These are phyloP conservation scores for Phyllosticta citribraziliensis DNA, from an alignment of 2,329 filamentous ascomycete species.

Conservation along the genomic window DNA sequence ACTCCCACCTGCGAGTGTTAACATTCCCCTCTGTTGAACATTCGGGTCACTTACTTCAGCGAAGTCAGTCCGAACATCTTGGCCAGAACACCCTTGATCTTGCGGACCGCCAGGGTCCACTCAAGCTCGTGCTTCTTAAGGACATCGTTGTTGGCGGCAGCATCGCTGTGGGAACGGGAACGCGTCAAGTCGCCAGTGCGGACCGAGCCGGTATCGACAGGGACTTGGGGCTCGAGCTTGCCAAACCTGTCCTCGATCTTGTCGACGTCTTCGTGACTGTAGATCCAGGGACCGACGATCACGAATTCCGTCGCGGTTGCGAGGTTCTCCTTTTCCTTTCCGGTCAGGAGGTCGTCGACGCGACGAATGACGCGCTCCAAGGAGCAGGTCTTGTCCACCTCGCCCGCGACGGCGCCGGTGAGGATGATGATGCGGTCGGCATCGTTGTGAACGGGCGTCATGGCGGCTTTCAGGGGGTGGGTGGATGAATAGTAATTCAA, in stretches of 20 bases:
- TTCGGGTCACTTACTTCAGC: slow-evolving; percentile 17
- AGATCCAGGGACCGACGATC: slow-evolving; percentile 19
- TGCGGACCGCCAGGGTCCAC: slow-evolving; percentile 15
- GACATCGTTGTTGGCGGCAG: neutral
- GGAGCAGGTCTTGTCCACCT: neutral
- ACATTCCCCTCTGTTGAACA: neutral
- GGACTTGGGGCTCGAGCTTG: slow-evolving; percentile 10
- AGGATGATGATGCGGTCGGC: neutral
- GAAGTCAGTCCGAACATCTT: slow-evolving; percentile 18
- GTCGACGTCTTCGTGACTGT: neutral
- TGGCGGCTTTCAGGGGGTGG: neutral
- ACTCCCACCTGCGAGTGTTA: slow-evolving; percentile 19
- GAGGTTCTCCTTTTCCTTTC: slow-evolving; percentile 12
- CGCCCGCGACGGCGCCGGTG: neutral
- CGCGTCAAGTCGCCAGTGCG: neutral
- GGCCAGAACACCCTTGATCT: slow-evolving; percentile 16
- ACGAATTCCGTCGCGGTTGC: slow-evolving; percentile 17
- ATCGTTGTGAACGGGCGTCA: neutral
- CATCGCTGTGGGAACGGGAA: slow-evolving; percentile 7
- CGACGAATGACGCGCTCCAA: slow-evolving; percentile 9
- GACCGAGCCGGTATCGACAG: neutral
- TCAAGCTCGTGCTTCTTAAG: slow-evolving; percentile 9
- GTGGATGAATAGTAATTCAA: neutral
- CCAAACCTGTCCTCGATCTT: neutral
- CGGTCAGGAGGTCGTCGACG: slow-evolving; percentile 12